Evolutionary conservation across 2,329 filamentous ascomycete species (phyloP).

Genomic region (Botrytis deweyae): DNA sequence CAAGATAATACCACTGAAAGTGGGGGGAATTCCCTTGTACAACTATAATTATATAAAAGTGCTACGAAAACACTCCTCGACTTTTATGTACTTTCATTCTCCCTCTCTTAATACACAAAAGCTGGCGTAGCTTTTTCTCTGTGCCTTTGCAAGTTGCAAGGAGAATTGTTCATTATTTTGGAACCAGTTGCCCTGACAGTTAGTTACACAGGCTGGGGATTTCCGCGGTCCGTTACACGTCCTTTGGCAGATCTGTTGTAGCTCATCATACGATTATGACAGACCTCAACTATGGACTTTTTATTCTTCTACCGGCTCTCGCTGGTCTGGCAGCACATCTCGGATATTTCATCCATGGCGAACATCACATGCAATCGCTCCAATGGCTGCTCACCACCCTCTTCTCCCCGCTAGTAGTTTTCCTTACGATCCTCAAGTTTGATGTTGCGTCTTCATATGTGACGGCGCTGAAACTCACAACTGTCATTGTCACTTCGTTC

Average conservation of each 20-base stretch:
- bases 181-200: not conserved
- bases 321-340: constrained; percentile 25
- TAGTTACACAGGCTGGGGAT: not conserved
- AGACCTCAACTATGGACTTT: not conserved
- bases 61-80: not conserved
- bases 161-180: not conserved
- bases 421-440: not conserved
- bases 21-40: not conserved
- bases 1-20: not conserved
- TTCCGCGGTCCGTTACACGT: not conserved
- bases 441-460: not conserved
- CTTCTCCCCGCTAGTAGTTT: not conserved
- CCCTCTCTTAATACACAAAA: not conserved
- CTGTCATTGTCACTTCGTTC: not conserved
- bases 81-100: not conserved
- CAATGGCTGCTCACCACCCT: not conserved
- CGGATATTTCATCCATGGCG: constrained; percentile 33
- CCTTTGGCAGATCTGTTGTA: not conserved
- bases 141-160: not conserved
- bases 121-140: not conserved
- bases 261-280: not conserved
- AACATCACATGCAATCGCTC: constrained; percentile 24
- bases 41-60: not conserved
- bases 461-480: not conserved
- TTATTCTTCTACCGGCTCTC: constrained; percentile 16